Evolutionary conservation across 78 protist genomes (phyloP), one percentile per base, ranked within the genome.

Genomic region (Dictyostelium intermedium): DNA sequence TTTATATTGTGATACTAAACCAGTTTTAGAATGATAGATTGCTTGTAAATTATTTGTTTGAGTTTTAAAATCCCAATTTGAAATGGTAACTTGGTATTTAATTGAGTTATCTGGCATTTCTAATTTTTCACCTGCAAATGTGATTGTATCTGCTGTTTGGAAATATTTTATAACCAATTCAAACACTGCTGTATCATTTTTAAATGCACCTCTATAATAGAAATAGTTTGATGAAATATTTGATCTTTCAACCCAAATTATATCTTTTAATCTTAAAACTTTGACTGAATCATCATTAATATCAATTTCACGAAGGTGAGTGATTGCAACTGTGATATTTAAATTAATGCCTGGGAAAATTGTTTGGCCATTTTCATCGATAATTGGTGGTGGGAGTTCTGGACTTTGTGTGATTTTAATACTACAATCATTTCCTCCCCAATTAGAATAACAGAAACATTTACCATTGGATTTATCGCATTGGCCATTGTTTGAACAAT

Each of bases 241-340:
- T 25, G 35, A 25, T 56, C 39, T 35, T 25, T 47, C 80, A 20
- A 30, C 27, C 89, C 89, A 83, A 3, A 4, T 18, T 5, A 66
- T 66, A 25, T 18, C 41, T 41, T 25, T 34, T 27, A 39, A 2
- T 83, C 23, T 23, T 10, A 66, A 43, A 6, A 34, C 32, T 43
- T 83, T 83, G 6, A 41, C 32, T 11, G 41, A 4, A 2, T 53
- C 34, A 2, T 41, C 66, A 10, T 60, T 23, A 2, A 53, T 10
- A 81, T 89, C 39, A 5, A 78, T n/a, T 47, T 89, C 94, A 32
- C 94, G 34, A 0, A 89, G 73, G 47, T 89, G 80, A 11, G 83
- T 50, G 14, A 89, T 41, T 39, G 94, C 2, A 66, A 34, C 53
- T 2, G 69, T 43, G 11, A 81, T 79, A 37, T 89, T 69, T 30